These are phyloP conservation scores for Pulveroboletus ravenelii DNA, from an alignment of 768 basidiomycete genomes.

Conservation along the genomic window DNA sequence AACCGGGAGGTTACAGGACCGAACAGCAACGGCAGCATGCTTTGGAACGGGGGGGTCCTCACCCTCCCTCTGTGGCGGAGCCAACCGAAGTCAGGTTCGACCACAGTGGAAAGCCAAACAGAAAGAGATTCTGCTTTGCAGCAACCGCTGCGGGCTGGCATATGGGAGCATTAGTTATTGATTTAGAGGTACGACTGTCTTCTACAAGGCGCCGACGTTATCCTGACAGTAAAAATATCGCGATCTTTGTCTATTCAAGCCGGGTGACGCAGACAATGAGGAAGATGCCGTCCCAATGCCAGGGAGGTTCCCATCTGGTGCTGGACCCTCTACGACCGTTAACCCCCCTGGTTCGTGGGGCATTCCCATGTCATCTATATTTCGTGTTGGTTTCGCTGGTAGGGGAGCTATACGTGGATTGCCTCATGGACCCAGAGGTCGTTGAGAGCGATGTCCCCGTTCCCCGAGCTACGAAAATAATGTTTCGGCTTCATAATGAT, in stretches of 20 bases:
- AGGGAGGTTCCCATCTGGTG: slow-evolving; percentile 29
- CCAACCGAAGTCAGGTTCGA: slow-evolving; percentile 76
- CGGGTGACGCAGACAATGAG: slow-evolving; percentile 35
- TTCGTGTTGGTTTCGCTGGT: slow-evolving; percentile 60
- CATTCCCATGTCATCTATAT: slow-evolving; percentile 22
- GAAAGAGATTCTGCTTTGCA: slow-evolving; percentile 70
- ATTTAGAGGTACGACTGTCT: slow-evolving; percentile 55
- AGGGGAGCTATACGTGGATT: slow-evolving; percentile 37
- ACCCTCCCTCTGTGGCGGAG: slow-evolving; percentile 42
- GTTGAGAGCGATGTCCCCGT: slow-evolving; percentile 7
- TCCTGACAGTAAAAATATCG: slow-evolving; percentile 3
- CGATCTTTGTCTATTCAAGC: slow-evolving; percentile 14
- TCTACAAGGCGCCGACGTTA: neutral
- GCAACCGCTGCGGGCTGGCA: slow-evolving; percentile 90
- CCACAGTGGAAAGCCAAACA: slow-evolving; percentile 43
- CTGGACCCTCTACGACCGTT: slow-evolving; percentile 11
- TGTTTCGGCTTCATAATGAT: neutral
- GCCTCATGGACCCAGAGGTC: slow-evolving; percentile 11
- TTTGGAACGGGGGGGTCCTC: slow-evolving; percentile 1
- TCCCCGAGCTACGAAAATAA: slow-evolving; percentile 6
- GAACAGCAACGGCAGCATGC: slow-evolving; percentile 36
- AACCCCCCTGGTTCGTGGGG: slow-evolving; percentile 15
- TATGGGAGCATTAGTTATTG: slow-evolving; percentile 82
- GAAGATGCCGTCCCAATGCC: slow-evolving; percentile 29
- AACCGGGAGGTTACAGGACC: slow-evolving; percentile 55